Conservation (phyloP, 1,139 yeast genomes). For the Protomyces gravidus region DNA sequence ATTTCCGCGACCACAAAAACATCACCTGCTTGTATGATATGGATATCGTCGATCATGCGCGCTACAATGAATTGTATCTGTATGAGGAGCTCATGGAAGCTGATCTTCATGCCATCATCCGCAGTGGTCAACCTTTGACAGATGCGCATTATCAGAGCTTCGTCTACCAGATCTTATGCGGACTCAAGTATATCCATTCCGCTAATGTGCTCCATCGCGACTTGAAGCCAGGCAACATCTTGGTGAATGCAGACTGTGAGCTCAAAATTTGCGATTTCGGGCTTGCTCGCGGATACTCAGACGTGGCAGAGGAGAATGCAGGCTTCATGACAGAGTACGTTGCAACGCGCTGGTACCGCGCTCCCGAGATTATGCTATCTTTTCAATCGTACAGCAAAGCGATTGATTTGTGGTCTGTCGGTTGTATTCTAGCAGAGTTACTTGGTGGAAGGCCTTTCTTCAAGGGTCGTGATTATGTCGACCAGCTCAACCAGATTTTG, state of each 20-base stretch:
- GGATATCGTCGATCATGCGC: conserved; percentile 80
- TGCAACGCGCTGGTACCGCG: conserved; percentile 97
- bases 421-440: conserved; percentile 90
- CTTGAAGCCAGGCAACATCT: conserved; percentile 84
- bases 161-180: conserved; percentile 86
- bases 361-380: conserved; percentile 94
- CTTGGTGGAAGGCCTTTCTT: conserved; percentile 89
- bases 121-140: conserved; percentile 88
- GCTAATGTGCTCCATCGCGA: conserved; percentile 95
- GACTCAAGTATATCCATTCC: conserved; percentile 87
- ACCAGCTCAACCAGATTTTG: conserved; percentile 84
- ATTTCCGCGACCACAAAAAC: conserved; percentile 87
- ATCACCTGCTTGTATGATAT: conserved; percentile 90
- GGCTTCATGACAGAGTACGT: conserved; percentile 95
- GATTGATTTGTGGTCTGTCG: conserved; percentile 95
- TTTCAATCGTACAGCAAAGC: conserved; percentile 93
- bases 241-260: conserved; percentile 95
- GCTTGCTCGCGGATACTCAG: conserved; percentile 88
- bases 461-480: conserved; percentile 92
- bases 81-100: conserved; percentile 86
- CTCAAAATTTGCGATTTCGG: conserved; percentile 96
- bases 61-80: conserved; percentile 82
- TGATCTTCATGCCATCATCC: conserved; percentile 93
- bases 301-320: conserved; percentile 76
- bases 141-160: conserved; percentile 94